Percentiles rank a stretch among this genome's conserved stretches.
These are phyloP conservation scores for Yamadazyma friedrichii DNA, from an alignment of 1,139 yeast genomes.

Conservation along the genomic window DNA sequence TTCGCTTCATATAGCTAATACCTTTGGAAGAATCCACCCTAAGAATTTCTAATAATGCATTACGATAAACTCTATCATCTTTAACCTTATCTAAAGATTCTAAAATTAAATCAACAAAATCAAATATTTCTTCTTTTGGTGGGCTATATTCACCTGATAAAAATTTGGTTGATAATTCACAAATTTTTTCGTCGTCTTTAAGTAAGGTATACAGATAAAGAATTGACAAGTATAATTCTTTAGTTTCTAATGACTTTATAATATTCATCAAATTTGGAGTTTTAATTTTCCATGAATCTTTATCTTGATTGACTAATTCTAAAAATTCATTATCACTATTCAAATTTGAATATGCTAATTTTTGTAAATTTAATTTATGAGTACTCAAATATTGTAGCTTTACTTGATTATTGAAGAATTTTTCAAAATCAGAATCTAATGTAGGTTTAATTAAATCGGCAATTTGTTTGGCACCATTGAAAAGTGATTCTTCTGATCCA, in stretches of 20 bases:
- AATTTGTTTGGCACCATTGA: conserved; percentile 8
- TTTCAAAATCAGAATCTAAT: conserved; percentile 9
- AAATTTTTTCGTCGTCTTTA: conserved; percentile 16
- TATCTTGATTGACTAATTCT: conserved; percentile 13
- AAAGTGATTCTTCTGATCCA: conserved; percentile 2
- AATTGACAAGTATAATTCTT: conserved; percentile 10
- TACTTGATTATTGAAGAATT: conserved; percentile 10
- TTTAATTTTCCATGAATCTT: conserved; percentile 13
- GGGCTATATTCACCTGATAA: conserved; percentile 3
- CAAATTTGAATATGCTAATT: conserved; percentile 12
- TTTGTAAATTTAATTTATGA: conserved; percentile 10
- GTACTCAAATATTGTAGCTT: conserved; percentile 8
- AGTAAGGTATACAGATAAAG: conserved; percentile 14
- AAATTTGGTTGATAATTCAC: conserved; percentile 13
- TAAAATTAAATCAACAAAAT: conserved; percentile 16
- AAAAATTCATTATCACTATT: conserved; percentile 12
- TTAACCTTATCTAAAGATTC: conserved; percentile 17
- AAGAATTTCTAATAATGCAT: conserved; percentile 28
- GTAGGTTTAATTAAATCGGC: conserved; percentile 7
- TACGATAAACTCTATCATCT: conserved; percentile 23
- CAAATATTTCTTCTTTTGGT: background rate
- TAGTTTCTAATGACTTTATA: conserved; percentile 6
- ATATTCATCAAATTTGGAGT: conserved; percentile 7
- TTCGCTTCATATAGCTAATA: conserved; percentile 29
- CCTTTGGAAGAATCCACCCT: conserved; percentile 29